A percentile compares a stretch with the other conserved stretches of the same genome.
These are phyloP conservation scores for Botrytis medusae DNA, from an alignment of 2,329 filamentous ascomycete genomes.

Conservation along the genomic window DNA sequence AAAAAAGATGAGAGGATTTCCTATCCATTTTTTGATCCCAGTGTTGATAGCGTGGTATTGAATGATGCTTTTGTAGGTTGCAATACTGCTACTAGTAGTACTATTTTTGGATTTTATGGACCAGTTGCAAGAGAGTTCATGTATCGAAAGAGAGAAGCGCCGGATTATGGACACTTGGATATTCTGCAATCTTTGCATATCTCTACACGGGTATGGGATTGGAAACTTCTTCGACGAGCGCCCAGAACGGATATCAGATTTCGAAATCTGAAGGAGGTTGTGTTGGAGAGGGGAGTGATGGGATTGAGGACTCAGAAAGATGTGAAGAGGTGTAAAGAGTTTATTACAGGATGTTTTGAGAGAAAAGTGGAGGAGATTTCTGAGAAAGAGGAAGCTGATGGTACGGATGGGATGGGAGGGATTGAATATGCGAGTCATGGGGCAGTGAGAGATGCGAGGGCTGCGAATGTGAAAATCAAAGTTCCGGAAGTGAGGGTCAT, in stretches of 20 bases:
- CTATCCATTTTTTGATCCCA: not conserved
- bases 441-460: no score
- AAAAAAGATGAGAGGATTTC: not conserved
- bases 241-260: not conserved
- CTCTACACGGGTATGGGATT: not conserved
- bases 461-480: not conserved
- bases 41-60: not conserved
- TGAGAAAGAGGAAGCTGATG: not conserved
- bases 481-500: not conserved
- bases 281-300: not conserved
- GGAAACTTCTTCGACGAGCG: not conserved
- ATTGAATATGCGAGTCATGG: no score
- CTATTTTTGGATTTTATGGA: not conserved
- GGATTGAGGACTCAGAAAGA: not conserved
- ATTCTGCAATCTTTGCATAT: not conserved
- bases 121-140: accelerated
- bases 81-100: not conserved
- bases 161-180: not conserved
- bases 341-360: not conserved
- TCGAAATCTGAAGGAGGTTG: not conserved
- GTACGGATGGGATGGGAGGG: no score
- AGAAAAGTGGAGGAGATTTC: not conserved
- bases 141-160: no score
- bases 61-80: not conserved
- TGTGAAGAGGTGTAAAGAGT: not conserved